These are phyloP conservation scores for Moringa oleifera DNA, from an alignment of 345 rosid species.

Conservation along the genomic window DNA sequence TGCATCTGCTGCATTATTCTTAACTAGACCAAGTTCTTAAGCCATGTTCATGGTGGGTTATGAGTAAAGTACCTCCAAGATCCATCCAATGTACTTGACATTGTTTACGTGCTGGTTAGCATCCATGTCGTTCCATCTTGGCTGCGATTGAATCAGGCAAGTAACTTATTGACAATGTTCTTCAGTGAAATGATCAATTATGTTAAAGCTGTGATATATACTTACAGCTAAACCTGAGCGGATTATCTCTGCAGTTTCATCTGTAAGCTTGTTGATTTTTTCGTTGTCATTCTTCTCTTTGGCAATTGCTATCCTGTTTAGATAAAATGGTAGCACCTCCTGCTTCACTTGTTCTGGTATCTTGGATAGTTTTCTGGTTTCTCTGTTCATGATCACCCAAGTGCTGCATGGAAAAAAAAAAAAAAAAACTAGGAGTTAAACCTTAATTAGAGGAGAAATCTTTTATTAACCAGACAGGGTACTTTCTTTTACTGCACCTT, in stretches of 20 bases:
- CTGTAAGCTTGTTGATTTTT: constrained; percentile 49
- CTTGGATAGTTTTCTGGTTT: constrained; percentile 55
- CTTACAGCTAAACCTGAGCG: constrained; percentile 49
- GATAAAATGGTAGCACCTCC: constrained; percentile 46
- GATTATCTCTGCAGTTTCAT: constrained; percentile 40
- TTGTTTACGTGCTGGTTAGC: constrained; percentile 73
- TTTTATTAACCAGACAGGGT: not conserved
- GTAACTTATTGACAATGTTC: not conserved
- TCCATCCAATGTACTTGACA: constrained; percentile 71
- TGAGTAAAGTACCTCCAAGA: constrained; percentile 46
- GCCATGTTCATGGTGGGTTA: too few species aligned
- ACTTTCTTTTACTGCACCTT: constrained; percentile 32
- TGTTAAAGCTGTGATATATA: not conserved
- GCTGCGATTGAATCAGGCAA: constrained; percentile 26
- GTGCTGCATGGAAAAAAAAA: constrained; percentile 47
- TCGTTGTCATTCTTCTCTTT: constrained; percentile 29
- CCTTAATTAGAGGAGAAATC: not conserved
- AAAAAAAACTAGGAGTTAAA: not conserved
- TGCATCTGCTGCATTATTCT: too few species aligned
- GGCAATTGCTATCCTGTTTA: constrained; percentile 31
- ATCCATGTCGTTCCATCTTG: constrained; percentile 71
- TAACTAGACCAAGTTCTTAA: too few species aligned
- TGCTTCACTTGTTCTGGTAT: constrained; percentile 49
- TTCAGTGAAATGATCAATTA: too few species aligned
- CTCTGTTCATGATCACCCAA: constrained; percentile 71